Evolutionary conservation across 108 stramenopile genomes (phyloP).

Genomic region (Cyclotella baltica): DNA sequence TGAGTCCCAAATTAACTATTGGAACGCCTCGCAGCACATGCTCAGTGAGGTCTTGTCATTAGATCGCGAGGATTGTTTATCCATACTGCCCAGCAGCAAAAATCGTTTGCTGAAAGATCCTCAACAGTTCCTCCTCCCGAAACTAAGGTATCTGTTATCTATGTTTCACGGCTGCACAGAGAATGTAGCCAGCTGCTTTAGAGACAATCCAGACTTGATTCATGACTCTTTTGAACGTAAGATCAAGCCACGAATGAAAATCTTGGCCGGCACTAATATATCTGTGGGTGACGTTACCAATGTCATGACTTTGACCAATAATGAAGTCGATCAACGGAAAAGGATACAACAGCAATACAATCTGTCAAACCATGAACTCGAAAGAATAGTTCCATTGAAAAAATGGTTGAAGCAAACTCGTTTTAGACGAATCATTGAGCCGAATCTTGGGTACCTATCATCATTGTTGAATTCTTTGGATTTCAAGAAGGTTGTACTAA

Average conservation of each 20-base stretch:
- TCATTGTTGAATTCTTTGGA: conserved; percentile 12
- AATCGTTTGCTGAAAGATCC: conserved; percentile 7
- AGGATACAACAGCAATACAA: conserved; percentile 26
- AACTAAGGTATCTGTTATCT: conserved; percentile 59
- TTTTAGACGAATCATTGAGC: neutral
- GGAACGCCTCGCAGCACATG: conserved; percentile 1
- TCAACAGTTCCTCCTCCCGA: conserved; percentile 54
- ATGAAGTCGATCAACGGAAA: conserved; percentile 26
- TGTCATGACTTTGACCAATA: neutral
- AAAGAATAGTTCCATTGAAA: conserved; percentile 21
- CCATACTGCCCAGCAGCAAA: conserved; percentile 2
- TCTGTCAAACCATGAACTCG: conserved; percentile 29
- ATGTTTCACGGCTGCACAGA: conserved; percentile 46
- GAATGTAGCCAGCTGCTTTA: conserved; percentile 35
- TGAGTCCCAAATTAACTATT: neutral
- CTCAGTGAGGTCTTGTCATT: conserved; percentile 9
- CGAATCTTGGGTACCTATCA: conserved; percentile 20
- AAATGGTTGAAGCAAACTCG: conserved; percentile 18
- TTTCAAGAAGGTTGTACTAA: conserved; percentile 27
- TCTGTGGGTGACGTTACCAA: neutral
- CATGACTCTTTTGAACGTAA: conserved; percentile 69
- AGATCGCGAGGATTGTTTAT: conserved; percentile 3
- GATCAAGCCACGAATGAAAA: conserved; percentile 68
- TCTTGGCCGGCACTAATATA: conserved; percentile 43
- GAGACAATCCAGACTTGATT: conserved; percentile 61